phyloP scores from a whole-genome alignment of 768 basidiomycete species.

The Lactarius indigo region DNA sequence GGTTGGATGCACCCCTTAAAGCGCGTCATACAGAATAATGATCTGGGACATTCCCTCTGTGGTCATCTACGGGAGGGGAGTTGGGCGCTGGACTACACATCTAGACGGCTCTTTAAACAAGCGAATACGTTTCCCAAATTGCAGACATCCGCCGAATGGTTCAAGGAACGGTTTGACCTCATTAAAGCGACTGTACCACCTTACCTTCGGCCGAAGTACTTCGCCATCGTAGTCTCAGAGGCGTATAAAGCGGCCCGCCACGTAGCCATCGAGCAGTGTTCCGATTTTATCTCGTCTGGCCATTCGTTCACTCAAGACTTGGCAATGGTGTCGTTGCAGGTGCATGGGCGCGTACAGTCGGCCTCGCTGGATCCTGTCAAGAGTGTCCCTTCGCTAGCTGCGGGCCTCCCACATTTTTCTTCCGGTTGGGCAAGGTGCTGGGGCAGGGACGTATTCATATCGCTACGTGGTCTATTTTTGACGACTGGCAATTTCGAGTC shows the following conservation, averaged over 20 bases:
- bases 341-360: slow-evolving; percentile 87
- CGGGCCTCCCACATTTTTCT: slow-evolving; percentile 93
- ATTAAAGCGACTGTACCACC: slow-evolving; percentile 72
- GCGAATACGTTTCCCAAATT: slow-evolving; percentile 61
- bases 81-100: slow-evolving; percentile 92
- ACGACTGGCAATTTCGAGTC: slow-evolving; percentile 86
- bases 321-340: slow-evolving; percentile 79
- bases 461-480: slow-evolving; percentile 87
- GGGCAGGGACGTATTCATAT: slow-evolving; percentile 95
- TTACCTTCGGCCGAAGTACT: slow-evolving; percentile 94
- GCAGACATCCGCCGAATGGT: slow-evolving; percentile 71
- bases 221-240: slow-evolving; percentile 84
- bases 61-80: slow-evolving; percentile 80
- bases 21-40: slow-evolving; percentile 84
- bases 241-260: slow-evolving; percentile 90
- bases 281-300: slow-evolving; percentile 81
- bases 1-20: slow-evolving; percentile 94
- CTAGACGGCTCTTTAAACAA: slow-evolving; percentile 64
- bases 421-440: slow-evolving; percentile 94
- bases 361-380: slow-evolving; percentile 80
- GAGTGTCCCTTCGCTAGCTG: slow-evolving; percentile 79
- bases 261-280: slow-evolving; percentile 80
- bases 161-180: slow-evolving; percentile 81
- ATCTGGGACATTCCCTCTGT: slow-evolving; percentile 90
- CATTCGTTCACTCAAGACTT: slow-evolving; percentile 89